Evolutionary conservation across 352 stramenopile species (phyloP).

Genomic region (Phytopythium aichiense): DNA sequence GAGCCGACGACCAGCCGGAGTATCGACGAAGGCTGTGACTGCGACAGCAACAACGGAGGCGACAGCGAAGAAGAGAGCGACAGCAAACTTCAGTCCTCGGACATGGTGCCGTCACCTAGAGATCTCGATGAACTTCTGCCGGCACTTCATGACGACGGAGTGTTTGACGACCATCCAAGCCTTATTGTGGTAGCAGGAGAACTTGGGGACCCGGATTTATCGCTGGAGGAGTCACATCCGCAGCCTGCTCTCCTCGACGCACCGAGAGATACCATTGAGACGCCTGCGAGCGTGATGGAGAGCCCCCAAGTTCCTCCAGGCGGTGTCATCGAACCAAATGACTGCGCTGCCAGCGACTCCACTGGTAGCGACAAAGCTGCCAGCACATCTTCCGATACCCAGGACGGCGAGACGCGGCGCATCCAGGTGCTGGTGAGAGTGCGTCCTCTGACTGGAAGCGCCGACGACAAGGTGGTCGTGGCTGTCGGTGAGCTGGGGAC

Average conservation of each 20-base stretch:
- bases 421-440: conserved; percentile 78
- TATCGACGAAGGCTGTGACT: background rate
- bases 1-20: background rate
- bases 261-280: no score
- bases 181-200: background rate
- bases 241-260: background rate
- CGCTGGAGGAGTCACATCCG: background rate
- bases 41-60: background rate
- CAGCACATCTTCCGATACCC: background rate
- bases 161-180: background rate
- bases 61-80: background rate
- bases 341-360: background rate
- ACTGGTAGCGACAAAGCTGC: background rate
- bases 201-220: background rate
- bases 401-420: conserved; percentile 10
- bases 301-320: background rate
- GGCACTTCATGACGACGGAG: background rate
- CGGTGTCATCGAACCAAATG: background rate
- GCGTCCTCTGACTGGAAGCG: conserved; percentile 28
- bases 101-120: background rate
- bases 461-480: conserved; percentile 30
- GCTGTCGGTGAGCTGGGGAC: conserved; percentile 23
- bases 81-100: background rate
- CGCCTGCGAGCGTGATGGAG: background rate
- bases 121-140: background rate